These are phyloP conservation scores for Mycena filopes DNA, from an alignment of 768 basidiomycete genomes.

Conservation along the genomic window DNA sequence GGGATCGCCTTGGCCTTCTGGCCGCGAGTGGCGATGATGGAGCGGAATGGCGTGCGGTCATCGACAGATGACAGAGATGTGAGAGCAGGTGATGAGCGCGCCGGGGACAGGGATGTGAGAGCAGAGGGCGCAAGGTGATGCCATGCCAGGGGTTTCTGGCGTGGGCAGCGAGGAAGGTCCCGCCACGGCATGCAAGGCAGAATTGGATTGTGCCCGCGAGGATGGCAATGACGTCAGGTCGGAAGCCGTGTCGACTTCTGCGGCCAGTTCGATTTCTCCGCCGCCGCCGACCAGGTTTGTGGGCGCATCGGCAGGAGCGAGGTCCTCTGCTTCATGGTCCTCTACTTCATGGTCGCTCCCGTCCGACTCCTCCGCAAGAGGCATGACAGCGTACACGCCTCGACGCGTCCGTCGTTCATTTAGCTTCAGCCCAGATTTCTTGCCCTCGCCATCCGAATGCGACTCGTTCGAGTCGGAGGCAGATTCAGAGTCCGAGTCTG, in stretches of 20 bases:
- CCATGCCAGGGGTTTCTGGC: constrained; percentile 40
- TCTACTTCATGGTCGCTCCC: constrained; percentile 69
- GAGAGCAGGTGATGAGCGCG: constrained; percentile 53
- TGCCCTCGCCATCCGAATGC: constrained; percentile 41
- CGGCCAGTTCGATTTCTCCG: constrained; percentile 65
- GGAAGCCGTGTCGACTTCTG: constrained; percentile 59
- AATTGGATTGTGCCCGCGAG: constrained; percentile 49
- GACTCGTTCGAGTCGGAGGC: constrained; percentile 51
- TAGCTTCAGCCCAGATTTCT: constrained; percentile 61
- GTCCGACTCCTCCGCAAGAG: constrained; percentile 61
- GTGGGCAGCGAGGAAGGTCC: constrained; percentile 38
- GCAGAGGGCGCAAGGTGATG: constrained; percentile 47
- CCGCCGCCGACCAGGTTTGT: constrained; percentile 57
- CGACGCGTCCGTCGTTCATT: constrained; percentile 85
- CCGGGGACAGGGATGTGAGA: constrained; percentile 36
- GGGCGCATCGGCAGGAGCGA: constrained; percentile 55
- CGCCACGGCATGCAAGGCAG: constrained; percentile 25
- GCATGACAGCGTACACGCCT: constrained; percentile 81
- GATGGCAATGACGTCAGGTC: constrained; percentile 56
- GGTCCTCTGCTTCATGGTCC: constrained; percentile 64
- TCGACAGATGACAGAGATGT: constrained; percentile 53
- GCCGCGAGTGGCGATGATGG: constrained; percentile 69
- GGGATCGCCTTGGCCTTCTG: constrained; percentile 54
- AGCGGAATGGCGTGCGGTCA: constrained; percentile 55
- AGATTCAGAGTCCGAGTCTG: constrained; percentile 54